Evolutionary conservation across 495 filamentous ascomycete species (phyloP), one percentile per base, ranked within the genome.

Genomic region (Aspergillus saccharolyticus): DNA sequence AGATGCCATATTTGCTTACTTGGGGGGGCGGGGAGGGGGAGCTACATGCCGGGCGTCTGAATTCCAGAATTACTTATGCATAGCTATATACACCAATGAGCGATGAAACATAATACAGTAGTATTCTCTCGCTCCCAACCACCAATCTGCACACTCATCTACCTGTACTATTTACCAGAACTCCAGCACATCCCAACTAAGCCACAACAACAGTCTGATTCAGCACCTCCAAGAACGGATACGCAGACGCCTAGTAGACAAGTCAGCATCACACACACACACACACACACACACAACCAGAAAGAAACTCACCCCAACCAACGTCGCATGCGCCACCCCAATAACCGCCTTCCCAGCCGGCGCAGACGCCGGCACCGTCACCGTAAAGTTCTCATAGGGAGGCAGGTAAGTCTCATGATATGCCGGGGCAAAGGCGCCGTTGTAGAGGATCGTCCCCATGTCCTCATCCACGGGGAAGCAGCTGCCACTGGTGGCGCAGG

Each of bases 341-440:
- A 75, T 53, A 30, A 71, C 54, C 3, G 61, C 71, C 4, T 56
- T 53, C 0, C 71, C 71, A 9, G 42, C 17, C 1, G 56, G 48
- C 14, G 62, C 43, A 5, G 6, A 25, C 0, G 55, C 52, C 0
- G 73, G 73, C 14, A 75, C 47, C 0, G 33, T 68, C 9, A 75
- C 66, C 6, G 70, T 68, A 56, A 73, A 74, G 68, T 75, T 75
- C 65, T 75, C 54, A 42, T 74, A 75, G 1, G 70, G 72, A 16
- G 61, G 56, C 9, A 19, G 18, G 46, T 42, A 33, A n/a, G 42
- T n/a, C 43, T 70, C 67, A 24, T 73, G 70, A 54, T 64, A 73
- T 14, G 33, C 61, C 2, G 73, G 73, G 4, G 66, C 56, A 62
- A 68, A 75, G 1, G 55, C 43, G 0, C 73, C 73, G 19, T 65